phyloP scores from a whole-genome alignment of 2,329 filamentous ascomycete genomes.

The Lojkania enalia region DNA sequence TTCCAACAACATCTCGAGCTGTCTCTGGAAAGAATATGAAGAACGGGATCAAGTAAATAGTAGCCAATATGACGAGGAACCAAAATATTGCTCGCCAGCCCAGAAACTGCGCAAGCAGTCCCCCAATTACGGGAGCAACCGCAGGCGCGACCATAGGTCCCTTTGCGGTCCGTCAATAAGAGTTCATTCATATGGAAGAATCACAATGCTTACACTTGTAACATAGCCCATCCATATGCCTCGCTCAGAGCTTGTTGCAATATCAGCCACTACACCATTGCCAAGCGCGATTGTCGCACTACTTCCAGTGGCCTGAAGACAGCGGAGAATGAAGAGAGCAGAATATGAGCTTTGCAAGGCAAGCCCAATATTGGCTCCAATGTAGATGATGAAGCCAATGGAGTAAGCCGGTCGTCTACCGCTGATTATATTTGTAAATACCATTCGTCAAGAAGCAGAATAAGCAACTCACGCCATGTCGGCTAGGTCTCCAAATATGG shows the following conservation, averaged over 20 bases:
- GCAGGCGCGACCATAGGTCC: conserved; percentile 46
- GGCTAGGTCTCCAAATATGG: conserved; percentile 47
- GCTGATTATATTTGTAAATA: conserved; percentile 2
- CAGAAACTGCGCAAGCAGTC: conserved; percentile 33
- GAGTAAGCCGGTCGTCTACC: conserved; percentile 55
- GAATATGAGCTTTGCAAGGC: conserved; percentile 47
- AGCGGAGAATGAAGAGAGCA: conserved; percentile 46
- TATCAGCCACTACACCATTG: conserved; percentile 47
- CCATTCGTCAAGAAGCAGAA: background rate
- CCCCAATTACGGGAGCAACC: conserved; percentile 32
- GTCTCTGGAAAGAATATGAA: conserved; percentile 44
- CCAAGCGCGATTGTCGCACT: conserved; percentile 48
- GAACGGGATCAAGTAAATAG: conserved; percentile 33
- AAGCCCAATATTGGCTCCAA: conserved; percentile 49
- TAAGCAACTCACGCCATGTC: conserved; percentile 30
- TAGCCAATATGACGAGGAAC: conserved; percentile 43
- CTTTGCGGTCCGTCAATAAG: conserved; percentile 17
- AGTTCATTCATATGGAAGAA: background rate
- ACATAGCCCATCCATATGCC: conserved; percentile 56
- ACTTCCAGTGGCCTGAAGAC: conserved; percentile 49
- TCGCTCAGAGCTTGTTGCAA: conserved; percentile 46
- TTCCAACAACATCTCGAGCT: conserved; percentile 37
- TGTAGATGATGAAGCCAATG: conserved; percentile 50
- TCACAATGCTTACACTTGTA: conserved; percentile 54
- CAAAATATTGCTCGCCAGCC: conserved; percentile 42